These are phyloP conservation scores for Trametes punicea DNA, from an alignment of 768 basidiomycete species.

Conservation along the genomic window DNA sequence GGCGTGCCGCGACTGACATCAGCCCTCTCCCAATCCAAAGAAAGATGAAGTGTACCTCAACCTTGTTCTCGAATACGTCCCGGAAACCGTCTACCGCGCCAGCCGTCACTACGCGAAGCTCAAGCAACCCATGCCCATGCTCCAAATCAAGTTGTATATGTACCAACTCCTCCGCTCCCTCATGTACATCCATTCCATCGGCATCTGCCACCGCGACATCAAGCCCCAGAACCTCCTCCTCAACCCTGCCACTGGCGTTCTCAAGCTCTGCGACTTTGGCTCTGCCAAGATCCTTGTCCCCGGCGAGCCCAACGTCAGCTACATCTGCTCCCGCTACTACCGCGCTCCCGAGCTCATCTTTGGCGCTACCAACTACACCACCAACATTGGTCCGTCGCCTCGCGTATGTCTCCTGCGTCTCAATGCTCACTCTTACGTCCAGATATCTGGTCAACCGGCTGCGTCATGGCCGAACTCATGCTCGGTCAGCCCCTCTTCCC, in stretches of 20 bases:
- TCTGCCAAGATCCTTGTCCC: constrained; percentile 98
- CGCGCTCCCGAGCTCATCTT: constrained; percentile 99
- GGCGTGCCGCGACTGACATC: constrained; percentile 14
- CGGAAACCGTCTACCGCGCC: constrained; percentile 98
- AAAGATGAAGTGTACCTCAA: constrained; percentile 99
- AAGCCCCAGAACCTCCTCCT: constrained; percentile 98
- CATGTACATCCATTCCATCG: constrained; percentile 98
- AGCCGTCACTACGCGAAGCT: constrained; percentile 99
- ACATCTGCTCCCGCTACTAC: constrained; percentile 99
- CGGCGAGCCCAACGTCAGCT: constrained; percentile 98
- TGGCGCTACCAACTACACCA: constrained; percentile 99
- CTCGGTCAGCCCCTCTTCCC: constrained; percentile 98
- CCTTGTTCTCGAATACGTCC: constrained; percentile 98
- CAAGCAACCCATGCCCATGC: constrained; percentile 99
- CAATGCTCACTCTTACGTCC: background rate
- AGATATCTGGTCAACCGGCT: constrained; percentile 99
- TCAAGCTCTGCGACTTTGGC: constrained; percentile 99
- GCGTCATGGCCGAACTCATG: constrained; percentile 99
- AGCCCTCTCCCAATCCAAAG: constrained; percentile 39
- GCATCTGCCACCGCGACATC: constrained; percentile 99
- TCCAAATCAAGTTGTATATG: constrained; percentile 99
- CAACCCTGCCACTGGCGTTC: constrained; percentile 93
- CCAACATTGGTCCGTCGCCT: constrained; percentile 82
- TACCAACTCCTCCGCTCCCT: constrained; percentile 97
- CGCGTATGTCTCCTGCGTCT: background rate